phyloP scores from a whole-genome alignment of 768 basidiomycete genomes.

The Boletus insuetus region DNA sequence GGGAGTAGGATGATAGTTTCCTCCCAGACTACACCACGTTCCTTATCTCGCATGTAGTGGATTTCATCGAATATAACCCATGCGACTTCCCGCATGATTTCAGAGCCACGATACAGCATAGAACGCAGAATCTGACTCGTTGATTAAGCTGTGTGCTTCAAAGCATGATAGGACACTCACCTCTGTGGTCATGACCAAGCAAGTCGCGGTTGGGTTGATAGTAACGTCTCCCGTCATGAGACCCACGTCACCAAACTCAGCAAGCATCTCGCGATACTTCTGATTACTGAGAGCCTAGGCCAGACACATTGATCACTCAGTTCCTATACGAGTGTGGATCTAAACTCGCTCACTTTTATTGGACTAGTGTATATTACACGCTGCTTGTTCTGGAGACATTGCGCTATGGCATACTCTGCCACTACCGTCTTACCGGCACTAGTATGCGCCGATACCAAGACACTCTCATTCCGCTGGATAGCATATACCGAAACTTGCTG shows the following conservation, averaged over 20 bases:
- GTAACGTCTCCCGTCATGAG: slow-evolving; percentile 99
- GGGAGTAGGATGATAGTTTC: slow-evolving; percentile 97
- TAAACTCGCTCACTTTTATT: slow-evolving; percentile 77
- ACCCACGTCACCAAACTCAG: slow-evolving; percentile 96
- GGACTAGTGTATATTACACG: slow-evolving; percentile 99
- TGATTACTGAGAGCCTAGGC: slow-evolving; percentile 93
- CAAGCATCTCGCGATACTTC: slow-evolving; percentile 97
- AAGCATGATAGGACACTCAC: slow-evolving; percentile 37
- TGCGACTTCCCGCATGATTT: slow-evolving; percentile 99
- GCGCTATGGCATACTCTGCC: slow-evolving; percentile 98
- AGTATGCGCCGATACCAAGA: slow-evolving; percentile 97
- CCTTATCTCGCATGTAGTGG: slow-evolving; percentile 99
- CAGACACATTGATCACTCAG: slow-evolving; percentile 16
- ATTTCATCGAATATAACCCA: slow-evolving; percentile 99
- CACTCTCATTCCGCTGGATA: slow-evolving; percentile 96
- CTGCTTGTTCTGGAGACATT: slow-evolving; percentile 89
- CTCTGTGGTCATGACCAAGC: slow-evolving; percentile 99
- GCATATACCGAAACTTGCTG: slow-evolving; percentile 92
- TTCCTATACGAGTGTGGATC: slow-evolving; percentile 7
- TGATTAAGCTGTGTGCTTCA: background rate
- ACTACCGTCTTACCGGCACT: slow-evolving; percentile 99
- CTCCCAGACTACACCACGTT: slow-evolving; percentile 99
- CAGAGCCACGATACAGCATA: slow-evolving; percentile 97
- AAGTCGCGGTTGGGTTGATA: slow-evolving; percentile 95
- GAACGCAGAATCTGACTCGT: slow-evolving; percentile 83